Conservation (phyloP, 371 early-diverging fungal species). For the Nematocida major region DNA sequence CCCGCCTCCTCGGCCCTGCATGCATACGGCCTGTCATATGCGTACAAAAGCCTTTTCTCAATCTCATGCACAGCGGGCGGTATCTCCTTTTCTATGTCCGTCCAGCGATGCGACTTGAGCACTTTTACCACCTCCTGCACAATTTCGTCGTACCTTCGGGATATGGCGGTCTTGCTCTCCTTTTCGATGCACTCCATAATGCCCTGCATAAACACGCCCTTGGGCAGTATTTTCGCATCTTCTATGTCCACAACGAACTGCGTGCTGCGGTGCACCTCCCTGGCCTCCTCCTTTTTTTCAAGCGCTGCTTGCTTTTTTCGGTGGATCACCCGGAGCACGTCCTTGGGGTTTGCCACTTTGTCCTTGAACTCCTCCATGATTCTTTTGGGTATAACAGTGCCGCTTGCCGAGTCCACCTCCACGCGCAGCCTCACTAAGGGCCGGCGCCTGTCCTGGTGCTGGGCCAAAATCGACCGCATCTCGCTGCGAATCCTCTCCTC, state of each 20-base stretch:
- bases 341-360: conserved; percentile 82
- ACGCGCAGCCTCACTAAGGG: conserved; percentile 69
- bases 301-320: conserved; percentile 3
- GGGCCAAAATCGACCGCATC: conserved; percentile 14
- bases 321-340: conserved; percentile 75
- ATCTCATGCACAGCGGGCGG: conserved; percentile 21
- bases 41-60: conserved; percentile 2
- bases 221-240: conserved; percentile 1
- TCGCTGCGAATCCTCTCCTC: conserved; percentile 22
- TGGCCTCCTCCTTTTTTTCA: not conserved
- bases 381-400: conserved; percentile 72
- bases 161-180: conserved; percentile 27
- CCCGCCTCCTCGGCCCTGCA: not conserved
- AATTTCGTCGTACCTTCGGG: conserved; percentile 34
- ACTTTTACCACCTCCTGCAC: conserved; percentile 12
- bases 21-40: not conserved
- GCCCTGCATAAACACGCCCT: conserved; percentile 4
- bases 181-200: conserved; percentile 43
- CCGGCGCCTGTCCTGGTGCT: not conserved
- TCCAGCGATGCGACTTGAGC: conserved; percentile 41
- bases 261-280: not conserved
- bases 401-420: conserved; percentile 68
- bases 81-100: conserved; percentile 44
- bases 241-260: conserved; percentile 7
- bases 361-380: conserved; percentile 75